Evolutionary conservation across 2,329 filamentous ascomycete species (phyloP).

Genomic region (Cercospora sp.): DNA sequence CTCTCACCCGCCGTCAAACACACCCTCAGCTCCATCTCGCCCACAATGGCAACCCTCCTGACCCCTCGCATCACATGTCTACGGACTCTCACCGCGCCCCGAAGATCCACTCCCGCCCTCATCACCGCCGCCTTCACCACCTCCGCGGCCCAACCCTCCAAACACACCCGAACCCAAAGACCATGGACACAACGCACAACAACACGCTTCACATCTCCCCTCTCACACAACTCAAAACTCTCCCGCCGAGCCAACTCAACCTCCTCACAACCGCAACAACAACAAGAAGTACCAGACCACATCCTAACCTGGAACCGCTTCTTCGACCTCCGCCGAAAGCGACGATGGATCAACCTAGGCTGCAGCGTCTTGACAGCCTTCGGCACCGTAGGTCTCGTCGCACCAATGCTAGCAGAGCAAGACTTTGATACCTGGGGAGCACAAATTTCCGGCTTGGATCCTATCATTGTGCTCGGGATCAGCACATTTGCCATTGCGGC

Average conservation of each 20-base stretch:
- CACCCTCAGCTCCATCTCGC: background rate
- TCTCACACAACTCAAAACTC: background rate
- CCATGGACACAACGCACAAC: background rate
- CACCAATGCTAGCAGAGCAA: constrained; percentile 66
- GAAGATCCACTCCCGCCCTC: background rate
- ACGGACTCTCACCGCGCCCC: background rate
- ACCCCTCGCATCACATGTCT: constrained; percentile 2
- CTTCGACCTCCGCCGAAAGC: constrained; percentile 83
- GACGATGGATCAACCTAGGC: constrained; percentile 77
- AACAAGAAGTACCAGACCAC: constrained; percentile 19
- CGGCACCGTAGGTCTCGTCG: constrained; percentile 62
- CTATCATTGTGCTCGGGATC: constrained; percentile 79
- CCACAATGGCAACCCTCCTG: constrained; percentile 10
- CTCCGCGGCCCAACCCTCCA: background rate
- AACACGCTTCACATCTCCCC: background rate
- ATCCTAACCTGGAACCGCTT: constrained; percentile 77
- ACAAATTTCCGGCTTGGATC: constrained; percentile 79
- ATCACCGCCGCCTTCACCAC: constrained; percentile 11
- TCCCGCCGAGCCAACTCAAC: background rate
- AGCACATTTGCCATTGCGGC: constrained; percentile 74
- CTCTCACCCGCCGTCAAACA: background rate
- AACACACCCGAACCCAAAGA: background rate
- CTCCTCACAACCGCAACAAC: constrained; percentile 5
- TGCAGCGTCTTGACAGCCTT: constrained; percentile 70
- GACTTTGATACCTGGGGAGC: constrained; percentile 66